Conservation (phyloP, 805 yeast species). For the Komagataella ulmi region DNA sequence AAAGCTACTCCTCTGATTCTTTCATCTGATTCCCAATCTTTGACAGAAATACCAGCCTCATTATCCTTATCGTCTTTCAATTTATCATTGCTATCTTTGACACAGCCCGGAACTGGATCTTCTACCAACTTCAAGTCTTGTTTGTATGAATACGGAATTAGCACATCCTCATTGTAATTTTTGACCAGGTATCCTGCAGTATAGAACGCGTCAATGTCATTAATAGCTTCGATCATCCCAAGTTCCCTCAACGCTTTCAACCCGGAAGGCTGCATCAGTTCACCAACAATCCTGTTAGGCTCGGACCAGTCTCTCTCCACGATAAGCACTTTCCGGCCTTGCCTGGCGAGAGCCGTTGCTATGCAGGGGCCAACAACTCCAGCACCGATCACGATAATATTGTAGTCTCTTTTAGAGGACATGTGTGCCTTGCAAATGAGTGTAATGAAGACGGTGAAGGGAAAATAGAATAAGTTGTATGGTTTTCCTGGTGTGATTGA, state of each 20-base stretch:
- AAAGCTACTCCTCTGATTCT: slow-evolving; percentile 69
- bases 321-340: slow-evolving; percentile 70
- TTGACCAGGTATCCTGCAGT: slow-evolving; percentile 75
- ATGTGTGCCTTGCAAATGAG: neutral
- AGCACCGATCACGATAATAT: slow-evolving; percentile 93
- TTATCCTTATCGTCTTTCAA: slow-evolving; percentile 27
- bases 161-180: slow-evolving; percentile 41
- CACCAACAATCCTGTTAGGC: slow-evolving; percentile 97
- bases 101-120: slow-evolving; percentile 35
- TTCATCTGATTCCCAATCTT: slow-evolving; percentile 46
- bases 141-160: slow-evolving; percentile 63
- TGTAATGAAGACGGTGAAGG: neutral
- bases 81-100: slow-evolving; percentile 40
- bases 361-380: slow-evolving; percentile 94
- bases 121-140: slow-evolving; percentile 28
- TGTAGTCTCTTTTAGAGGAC: slow-evolving; percentile 28
- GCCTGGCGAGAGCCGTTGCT: slow-evolving; percentile 82
- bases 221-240: slow-evolving; percentile 69
- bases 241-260: slow-evolving; percentile 66
- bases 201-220: slow-evolving; percentile 63
- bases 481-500: neutral
- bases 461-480: no score
- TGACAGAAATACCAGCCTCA: slow-evolving; percentile 23
- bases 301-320: slow-evolving; percentile 82
- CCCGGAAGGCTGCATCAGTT: slow-evolving; percentile 96